These are phyloP conservation scores for Chaetomiaceae sp. DNA, from an alignment of 2,329 filamentous ascomycete genomes.

Conservation along the genomic window DNA sequence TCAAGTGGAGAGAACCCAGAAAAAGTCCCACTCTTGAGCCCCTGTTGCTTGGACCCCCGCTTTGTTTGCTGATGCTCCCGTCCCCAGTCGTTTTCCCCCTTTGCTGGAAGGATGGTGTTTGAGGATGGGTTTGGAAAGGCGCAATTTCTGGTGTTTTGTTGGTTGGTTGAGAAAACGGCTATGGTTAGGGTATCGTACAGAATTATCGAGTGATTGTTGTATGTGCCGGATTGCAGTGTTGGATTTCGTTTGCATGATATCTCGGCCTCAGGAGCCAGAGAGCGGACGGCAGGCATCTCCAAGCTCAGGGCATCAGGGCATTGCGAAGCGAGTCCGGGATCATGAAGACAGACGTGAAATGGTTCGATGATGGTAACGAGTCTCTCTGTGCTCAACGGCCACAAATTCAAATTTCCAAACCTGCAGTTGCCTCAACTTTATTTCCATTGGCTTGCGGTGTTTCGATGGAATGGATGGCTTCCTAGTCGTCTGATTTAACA, in stretches of 20 bases:
- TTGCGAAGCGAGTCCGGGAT: not conserved
- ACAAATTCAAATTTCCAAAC: not conserved
- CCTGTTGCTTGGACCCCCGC: constrained; percentile 1
- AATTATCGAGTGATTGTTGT: too few relatives aligned
- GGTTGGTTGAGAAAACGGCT: too few relatives aligned
- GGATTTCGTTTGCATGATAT: not conserved
- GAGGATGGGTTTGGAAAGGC: too few relatives aligned
- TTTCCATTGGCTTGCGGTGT: not conserved
- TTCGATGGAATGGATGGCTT: too few relatives aligned
- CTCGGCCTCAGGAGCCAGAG: not conserved
- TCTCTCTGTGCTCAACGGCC: not conserved
- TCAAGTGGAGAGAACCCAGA: not conserved
- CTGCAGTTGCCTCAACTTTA: too few relatives aligned
- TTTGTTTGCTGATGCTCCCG: not conserved
- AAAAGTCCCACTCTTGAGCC: constrained; percentile 1
- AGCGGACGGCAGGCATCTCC: not conserved
- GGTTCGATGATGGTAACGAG: not conserved
- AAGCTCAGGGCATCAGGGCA: constrained; percentile 2
- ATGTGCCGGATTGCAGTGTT: too few relatives aligned
- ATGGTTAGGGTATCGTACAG: too few relatives aligned
- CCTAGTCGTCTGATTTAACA: too few relatives aligned
- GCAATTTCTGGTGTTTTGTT: too few relatives aligned
- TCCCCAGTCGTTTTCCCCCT: too few relatives aligned
- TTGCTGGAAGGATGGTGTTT: too few relatives aligned
- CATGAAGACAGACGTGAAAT: not conserved